phyloP scores from a whole-genome alignment of 106 monocot species.

The Gastrodia elata region DNA sequence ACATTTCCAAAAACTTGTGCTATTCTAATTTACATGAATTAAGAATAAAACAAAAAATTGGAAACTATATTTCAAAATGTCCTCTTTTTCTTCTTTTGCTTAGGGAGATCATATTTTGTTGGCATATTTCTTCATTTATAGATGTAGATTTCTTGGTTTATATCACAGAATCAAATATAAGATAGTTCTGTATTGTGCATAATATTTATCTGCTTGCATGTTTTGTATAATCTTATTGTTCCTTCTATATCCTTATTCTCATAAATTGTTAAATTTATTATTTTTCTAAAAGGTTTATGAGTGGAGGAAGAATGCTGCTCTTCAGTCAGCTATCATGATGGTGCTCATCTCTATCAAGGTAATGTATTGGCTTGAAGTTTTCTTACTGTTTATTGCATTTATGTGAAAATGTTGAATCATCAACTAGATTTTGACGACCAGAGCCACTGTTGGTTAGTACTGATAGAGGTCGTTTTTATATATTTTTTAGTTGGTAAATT shows the following conservation, averaged over 20 bases:
- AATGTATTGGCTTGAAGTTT: slow-evolving; percentile 9
- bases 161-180: neutral
- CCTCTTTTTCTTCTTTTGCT: too few species aligned
- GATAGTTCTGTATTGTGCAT: neutral
- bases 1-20: too few species aligned
- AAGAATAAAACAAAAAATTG: too few species aligned
- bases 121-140: too few species aligned
- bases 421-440: neutral
- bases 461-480: neutral
- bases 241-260: slow-evolving; percentile 1
- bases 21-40: too few species aligned
- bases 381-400: neutral
- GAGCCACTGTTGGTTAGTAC: neutral
- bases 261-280: neutral
- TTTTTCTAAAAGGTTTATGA: slow-evolving; percentile 30
- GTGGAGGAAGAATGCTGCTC: slow-evolving; percentile 16
- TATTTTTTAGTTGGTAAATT: neutral
- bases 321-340: slow-evolving; percentile 41
- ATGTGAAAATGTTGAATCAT: neutral
- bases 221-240: neutral
- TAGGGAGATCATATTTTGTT: too few species aligned
- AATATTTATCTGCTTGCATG: neutral
- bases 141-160: neutral
- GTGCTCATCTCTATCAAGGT: slow-evolving; percentile 57
- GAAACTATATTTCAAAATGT: too few species aligned